Evolutionary conservation across 116 monocot species (phyloP).

Genomic region (Thalassia testudinum): DNA sequence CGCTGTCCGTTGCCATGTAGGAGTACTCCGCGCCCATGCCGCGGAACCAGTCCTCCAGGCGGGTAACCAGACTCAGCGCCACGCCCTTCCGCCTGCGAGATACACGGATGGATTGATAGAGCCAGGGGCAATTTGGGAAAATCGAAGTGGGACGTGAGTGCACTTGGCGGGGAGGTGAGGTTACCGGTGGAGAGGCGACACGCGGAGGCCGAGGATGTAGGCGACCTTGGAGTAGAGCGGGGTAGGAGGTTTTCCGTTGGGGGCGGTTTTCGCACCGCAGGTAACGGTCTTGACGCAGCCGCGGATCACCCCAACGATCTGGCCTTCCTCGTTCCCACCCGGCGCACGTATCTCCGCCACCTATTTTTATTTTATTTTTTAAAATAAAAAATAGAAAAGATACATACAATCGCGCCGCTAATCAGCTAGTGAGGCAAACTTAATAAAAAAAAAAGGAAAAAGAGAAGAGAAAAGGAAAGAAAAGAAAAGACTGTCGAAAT

Average conservation of each 20-base stretch:
- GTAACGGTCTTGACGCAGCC: constrained; percentile 75
- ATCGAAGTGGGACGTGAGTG: too few relatives aligned
- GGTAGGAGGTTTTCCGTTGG: constrained; percentile 11
- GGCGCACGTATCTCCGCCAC: constrained; percentile 1
- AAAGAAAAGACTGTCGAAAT: too few relatives aligned
- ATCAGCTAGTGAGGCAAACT: too few relatives aligned
- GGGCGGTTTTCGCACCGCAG: constrained; percentile 30
- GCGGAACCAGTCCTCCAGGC: constrained; percentile 65
- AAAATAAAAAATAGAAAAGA: too few relatives aligned
- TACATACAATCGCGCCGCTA: too few relatives aligned
- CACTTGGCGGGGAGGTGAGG: not conserved
- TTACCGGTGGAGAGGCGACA: constrained; percentile 60
- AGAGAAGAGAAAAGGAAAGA: too few relatives aligned
- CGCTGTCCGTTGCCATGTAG: constrained; percentile 87
- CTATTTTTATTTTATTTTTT: too few relatives aligned
- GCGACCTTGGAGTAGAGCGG: constrained; percentile 58
- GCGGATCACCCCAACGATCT: constrained; percentile 71
- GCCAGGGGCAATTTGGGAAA: too few relatives aligned
- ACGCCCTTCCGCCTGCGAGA: constrained; percentile 79
- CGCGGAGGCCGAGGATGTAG: constrained; percentile 89
- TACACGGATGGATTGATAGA: too few relatives aligned
- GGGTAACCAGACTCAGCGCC: constrained; percentile 38
- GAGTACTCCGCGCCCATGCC: constrained; percentile 65
- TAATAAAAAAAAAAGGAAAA: too few relatives aligned
- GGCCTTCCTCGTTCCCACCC: too few relatives aligned